Percentiles rank a stretch among this genome's conserved stretches.
Evolutionary conservation across 257 asterid genomes (phyloP).

Genomic region (Plantago ovata): DNA sequence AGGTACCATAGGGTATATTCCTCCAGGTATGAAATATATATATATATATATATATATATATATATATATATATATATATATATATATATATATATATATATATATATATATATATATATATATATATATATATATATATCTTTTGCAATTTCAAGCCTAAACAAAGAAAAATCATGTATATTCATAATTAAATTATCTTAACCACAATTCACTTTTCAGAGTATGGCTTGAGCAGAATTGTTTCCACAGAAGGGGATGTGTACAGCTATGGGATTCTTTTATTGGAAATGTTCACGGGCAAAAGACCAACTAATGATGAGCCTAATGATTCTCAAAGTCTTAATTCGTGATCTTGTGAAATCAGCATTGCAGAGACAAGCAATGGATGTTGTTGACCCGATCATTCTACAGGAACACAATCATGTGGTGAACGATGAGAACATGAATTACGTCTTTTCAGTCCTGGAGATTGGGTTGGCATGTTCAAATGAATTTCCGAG

Average conservation of each 20-base stretch:
- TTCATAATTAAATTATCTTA: background rate
- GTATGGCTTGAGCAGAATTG: slow-evolving; percentile 29
- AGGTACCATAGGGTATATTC: slow-evolving; percentile 25
- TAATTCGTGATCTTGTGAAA: slow-evolving; percentile 13
- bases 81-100: no score
- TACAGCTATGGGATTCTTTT: slow-evolving; percentile 34
- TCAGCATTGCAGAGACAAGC: slow-evolving; percentile 21
- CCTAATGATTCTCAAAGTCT: slow-evolving; percentile 25
- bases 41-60: background rate
- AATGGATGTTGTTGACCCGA: slow-evolving; percentile 23
- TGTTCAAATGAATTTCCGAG: slow-evolving; percentile 24
- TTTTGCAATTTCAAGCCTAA: background rate
- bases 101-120: no score
- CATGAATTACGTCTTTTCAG: slow-evolving; percentile 14
- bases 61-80: no score
- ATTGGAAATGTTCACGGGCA: slow-evolving; percentile 37
- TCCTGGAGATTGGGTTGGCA: slow-evolving; percentile 20
- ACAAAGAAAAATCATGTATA: background rate
- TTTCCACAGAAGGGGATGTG: slow-evolving; percentile 31
- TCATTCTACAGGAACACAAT: background rate
- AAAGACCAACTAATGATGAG: slow-evolving; percentile 27
- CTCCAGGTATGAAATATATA: slow-evolving; percentile 27
- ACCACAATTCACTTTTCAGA: slow-evolving; percentile 17
- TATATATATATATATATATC: no score
- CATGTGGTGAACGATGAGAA: background rate